phyloP scores from a whole-genome alignment of 257 asterid species.

The Prunella vulgaris region DNA sequence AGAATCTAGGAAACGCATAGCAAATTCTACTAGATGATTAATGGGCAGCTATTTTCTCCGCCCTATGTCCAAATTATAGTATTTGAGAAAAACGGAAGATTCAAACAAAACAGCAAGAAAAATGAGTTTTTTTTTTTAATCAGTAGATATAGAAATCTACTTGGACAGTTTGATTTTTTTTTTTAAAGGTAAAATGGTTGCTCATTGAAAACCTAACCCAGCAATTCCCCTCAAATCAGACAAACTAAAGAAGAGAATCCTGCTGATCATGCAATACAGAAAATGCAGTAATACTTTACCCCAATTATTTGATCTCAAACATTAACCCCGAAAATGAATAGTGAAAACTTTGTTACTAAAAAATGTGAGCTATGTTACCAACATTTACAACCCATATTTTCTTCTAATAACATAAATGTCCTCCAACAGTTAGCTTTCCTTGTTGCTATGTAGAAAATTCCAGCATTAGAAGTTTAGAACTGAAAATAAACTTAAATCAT shows the following conservation, averaged over 20 bases:
- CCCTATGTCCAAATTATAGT: constrained; percentile 2
- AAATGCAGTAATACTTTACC: neutral
- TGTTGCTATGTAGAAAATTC: neutral
- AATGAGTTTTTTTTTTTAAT: neutral
- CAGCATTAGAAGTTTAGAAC: neutral
- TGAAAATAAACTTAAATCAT: constrained; percentile 6
- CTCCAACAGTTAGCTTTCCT: neutral
- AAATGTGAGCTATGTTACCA: neutral
- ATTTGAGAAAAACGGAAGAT: neutral
- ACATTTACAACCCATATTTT: neutral
- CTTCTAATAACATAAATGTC: neutral
- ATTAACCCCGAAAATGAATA: neutral
- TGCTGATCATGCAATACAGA: neutral
- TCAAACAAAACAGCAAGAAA: neutral
- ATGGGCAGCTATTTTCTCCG: neutral
- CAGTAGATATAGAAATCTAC: neutral
- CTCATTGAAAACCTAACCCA: neutral
- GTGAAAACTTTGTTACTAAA: neutral
- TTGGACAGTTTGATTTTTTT: neutral
- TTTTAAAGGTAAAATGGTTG: neutral
- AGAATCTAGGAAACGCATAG: constrained; percentile 19
- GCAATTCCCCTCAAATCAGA: neutral
- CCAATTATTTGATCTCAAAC: neutral
- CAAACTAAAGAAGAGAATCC: neutral
- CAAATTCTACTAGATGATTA: constrained; percentile 2